Evolutionary conservation across 2,329 filamentous ascomycete species (phyloP).

Genomic region (Leptosphaerulina australis): DNA sequence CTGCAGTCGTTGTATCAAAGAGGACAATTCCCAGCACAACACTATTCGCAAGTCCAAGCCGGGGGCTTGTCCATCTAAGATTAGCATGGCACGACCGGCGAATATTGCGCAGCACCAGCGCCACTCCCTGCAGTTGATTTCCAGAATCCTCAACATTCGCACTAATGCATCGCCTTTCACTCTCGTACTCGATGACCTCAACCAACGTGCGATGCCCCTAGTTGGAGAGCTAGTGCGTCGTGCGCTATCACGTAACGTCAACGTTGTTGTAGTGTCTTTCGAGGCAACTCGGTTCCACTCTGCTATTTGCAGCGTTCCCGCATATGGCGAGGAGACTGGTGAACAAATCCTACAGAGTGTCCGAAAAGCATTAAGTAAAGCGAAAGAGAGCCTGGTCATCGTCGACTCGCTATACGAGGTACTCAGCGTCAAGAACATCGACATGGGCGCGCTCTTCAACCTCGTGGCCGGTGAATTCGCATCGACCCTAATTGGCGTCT

Average conservation of each 20-base stretch:
- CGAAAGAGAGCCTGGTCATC: slow-evolving; percentile 64
- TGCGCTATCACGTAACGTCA: slow-evolving; percentile 61
- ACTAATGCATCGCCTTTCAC: slow-evolving; percentile 86
- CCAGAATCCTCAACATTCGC: slow-evolving; percentile 78
- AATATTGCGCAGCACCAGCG: slow-evolving; percentile 68
- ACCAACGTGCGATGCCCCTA: slow-evolving; percentile 76
- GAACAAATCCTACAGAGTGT: slow-evolving; percentile 49
- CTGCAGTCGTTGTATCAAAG: slow-evolving; percentile 26
- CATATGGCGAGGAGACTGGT: slow-evolving; percentile 67
- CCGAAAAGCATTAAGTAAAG: slow-evolving; percentile 26
- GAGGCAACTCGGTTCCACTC: slow-evolving; percentile 69
- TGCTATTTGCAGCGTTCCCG: slow-evolving; percentile 71
- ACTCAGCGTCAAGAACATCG: slow-evolving; percentile 39
- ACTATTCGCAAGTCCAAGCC: slow-evolving; percentile 22
- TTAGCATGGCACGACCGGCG: slow-evolving; percentile 31
- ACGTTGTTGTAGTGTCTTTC: slow-evolving; percentile 79
- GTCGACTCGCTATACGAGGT: slow-evolving; percentile 80
- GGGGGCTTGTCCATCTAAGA: slow-evolving; percentile 11
- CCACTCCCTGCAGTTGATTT: slow-evolving; percentile 82
- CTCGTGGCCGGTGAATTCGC: slow-evolving; percentile 69
- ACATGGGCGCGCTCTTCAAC: slow-evolving; percentile 68
- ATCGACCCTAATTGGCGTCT: slow-evolving; percentile 76
- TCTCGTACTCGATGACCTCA: slow-evolving; percentile 80
- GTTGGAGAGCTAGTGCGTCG: slow-evolving; percentile 75
- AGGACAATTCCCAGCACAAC: slow-evolving; percentile 17